Percentiles rank a stretch among this genome's conserved stretches.
These are phyloP conservation scores for Septoria petroselini DNA, from an alignment of 2,329 filamentous ascomycete species.

Conservation along the genomic window DNA sequence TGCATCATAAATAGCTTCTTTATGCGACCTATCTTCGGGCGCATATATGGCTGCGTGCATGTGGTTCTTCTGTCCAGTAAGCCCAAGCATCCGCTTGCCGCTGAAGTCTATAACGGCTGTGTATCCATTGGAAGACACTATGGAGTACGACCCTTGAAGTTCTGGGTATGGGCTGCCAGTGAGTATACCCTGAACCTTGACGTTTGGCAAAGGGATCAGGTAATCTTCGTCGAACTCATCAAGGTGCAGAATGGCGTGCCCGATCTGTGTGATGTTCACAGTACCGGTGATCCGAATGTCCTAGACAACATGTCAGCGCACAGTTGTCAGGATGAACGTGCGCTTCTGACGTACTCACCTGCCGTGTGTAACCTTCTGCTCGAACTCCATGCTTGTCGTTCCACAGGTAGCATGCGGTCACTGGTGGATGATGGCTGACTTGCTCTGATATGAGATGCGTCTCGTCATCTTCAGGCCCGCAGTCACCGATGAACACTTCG, in stretches of 20 bases:
- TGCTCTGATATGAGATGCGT: constrained; percentile 46
- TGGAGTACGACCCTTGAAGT: constrained; percentile 42
- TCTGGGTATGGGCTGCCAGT: constrained; percentile 47
- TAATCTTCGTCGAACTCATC: constrained; percentile 47
- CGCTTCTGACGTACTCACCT: constrained; percentile 24
- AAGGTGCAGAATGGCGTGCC: constrained; percentile 46
- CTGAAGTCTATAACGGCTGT: constrained; percentile 45
- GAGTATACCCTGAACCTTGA: constrained; percentile 47
- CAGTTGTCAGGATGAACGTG: neutral
- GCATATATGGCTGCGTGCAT: constrained; percentile 41
- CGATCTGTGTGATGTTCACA: constrained; percentile 48
- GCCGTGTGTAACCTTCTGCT: constrained; percentile 47
- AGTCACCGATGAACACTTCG: constrained; percentile 45
- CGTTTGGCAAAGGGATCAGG: constrained; percentile 45
- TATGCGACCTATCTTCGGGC: constrained; percentile 34
- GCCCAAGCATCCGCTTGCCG: constrained; percentile 43
- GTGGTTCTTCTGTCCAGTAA: constrained; percentile 44
- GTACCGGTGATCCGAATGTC: constrained; percentile 47
- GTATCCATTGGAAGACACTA: constrained; percentile 44
- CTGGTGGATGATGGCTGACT: constrained; percentile 48
- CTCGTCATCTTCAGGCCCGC: constrained; percentile 39
- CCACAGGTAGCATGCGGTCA: constrained; percentile 49
- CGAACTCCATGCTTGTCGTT: constrained; percentile 45
- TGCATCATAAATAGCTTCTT: constrained; percentile 24
- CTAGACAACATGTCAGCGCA: neutral